phyloP scores from a whole-genome alignment of 306 rosid species.

The Mimosa pudica region DNA sequence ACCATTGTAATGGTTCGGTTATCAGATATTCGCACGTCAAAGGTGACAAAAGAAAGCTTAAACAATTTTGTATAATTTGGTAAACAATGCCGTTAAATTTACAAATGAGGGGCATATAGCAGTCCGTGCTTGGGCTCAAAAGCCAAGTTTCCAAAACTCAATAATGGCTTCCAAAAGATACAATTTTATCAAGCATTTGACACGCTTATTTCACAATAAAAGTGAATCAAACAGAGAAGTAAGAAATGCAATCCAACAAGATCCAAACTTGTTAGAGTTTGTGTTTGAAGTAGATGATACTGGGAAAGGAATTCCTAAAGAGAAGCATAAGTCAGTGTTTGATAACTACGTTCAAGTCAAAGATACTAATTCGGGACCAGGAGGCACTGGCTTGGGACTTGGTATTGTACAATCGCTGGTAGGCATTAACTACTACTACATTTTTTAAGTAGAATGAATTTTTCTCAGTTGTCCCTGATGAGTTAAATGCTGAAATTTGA shows the following conservation, averaged over 20 bases:
- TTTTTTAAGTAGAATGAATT: background rate
- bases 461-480: background rate
- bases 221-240: slow-evolving; percentile 32
- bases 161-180: slow-evolving; percentile 33
- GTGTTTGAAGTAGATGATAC: slow-evolving; percentile 84
- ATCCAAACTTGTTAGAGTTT: slow-evolving; percentile 55
- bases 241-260: slow-evolving; percentile 32
- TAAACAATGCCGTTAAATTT: slow-evolving; percentile 86
- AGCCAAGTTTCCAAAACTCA: slow-evolving; percentile 51
- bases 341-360: slow-evolving; percentile 81
- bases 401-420: slow-evolving; percentile 89
- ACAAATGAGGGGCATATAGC: slow-evolving; percentile 65
- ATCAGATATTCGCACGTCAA: slow-evolving; percentile 49
- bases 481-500: background rate
- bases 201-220: slow-evolving; percentile 44
- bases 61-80: slow-evolving; percentile 70
- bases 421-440: slow-evolving; percentile 12
- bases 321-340: slow-evolving; percentile 58
- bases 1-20: slow-evolving; percentile 66
- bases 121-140: slow-evolving; percentile 64
- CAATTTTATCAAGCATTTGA: slow-evolving; percentile 28
- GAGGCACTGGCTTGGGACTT: slow-evolving; percentile 93
- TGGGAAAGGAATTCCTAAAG: slow-evolving; percentile 90
- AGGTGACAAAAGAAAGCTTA: slow-evolving; percentile 81
- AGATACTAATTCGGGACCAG: slow-evolving; percentile 57